phyloP scores from a whole-genome alignment of 139 green algal genomes.

The Marvania coccoides region DNA sequence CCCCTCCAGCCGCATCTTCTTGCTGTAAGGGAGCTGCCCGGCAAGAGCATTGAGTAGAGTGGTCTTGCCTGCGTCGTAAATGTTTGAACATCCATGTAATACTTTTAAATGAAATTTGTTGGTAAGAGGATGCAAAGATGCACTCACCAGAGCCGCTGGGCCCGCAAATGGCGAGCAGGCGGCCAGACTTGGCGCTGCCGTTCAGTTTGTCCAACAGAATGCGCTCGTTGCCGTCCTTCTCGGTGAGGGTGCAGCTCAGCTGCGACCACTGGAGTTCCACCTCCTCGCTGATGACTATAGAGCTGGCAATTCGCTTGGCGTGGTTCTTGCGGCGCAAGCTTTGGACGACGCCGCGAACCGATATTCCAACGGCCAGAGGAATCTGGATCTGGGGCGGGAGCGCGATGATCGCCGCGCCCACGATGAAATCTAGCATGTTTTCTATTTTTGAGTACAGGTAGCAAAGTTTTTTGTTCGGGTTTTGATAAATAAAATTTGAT shows the following conservation, averaged over 20 bases:
- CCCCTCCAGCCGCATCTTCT: constrained; percentile 23
- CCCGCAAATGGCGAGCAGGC: constrained; percentile 46
- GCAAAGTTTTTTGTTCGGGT: too few species aligned
- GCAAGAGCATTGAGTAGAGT: constrained; percentile 69
- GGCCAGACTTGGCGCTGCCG: constrained; percentile 9
- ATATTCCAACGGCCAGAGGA: not conserved
- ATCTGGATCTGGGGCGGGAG: constrained; percentile 9
- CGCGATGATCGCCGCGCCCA: constrained; percentile 24
- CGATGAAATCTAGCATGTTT: constrained; percentile 23
- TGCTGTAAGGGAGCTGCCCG: constrained; percentile 48
- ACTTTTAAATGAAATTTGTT: too few species aligned
- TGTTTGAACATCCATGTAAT: not conserved
- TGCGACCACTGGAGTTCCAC: constrained; percentile 21
- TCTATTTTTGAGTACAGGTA: too few species aligned
- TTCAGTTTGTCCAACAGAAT: constrained; percentile 12
- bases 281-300: not conserved
- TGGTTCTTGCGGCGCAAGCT: not conserved
- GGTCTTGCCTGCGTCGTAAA: constrained; percentile 55
- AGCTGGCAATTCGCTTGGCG: not conserved
- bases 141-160: constrained; percentile 17
- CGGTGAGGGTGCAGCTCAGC: constrained; percentile 20
- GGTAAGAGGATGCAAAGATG: not conserved
- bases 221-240: constrained; percentile 17
- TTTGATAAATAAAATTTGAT: too few species aligned
- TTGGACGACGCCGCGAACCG: not conserved